Percentiles rank a stretch among this genome's conserved stretches.
Evolutionary conservation across 1,139 yeast genomes (phyloP).

Genomic region (Zygoascus hellenicus): DNA sequence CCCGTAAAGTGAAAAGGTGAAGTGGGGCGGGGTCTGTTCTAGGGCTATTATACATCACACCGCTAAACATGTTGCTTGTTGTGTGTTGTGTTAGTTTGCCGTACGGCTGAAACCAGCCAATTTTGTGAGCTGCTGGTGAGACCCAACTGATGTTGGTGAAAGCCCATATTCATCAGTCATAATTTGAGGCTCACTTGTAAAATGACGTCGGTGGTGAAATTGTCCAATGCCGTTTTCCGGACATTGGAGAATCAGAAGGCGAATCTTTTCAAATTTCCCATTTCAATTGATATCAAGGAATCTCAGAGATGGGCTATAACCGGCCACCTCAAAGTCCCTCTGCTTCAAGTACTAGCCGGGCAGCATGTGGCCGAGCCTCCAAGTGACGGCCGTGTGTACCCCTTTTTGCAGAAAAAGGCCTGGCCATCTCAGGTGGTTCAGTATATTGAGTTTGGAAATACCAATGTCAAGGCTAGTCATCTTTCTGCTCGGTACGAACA

Average conservation of each 20-base stretch:
- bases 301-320: constrained; percentile 47
- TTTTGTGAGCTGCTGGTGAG: too few relatives aligned
- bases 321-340: constrained; percentile 43
- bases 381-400: constrained; percentile 47
- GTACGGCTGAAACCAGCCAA: too few relatives aligned
- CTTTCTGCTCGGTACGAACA: constrained; percentile 85
- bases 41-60: neutral
- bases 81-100: neutral
- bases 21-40: neutral
- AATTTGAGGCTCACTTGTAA: neutral
- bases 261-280: constrained; percentile 25
- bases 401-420: constrained; percentile 39
- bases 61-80: neutral
- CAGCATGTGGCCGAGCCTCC: constrained; percentile 50
- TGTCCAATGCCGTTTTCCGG: constrained; percentile 23
- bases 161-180: neutral
- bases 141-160: neutral
- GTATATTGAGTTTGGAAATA: constrained; percentile 62
- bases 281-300: constrained; percentile 30
- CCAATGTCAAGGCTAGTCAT: constrained; percentile 56
- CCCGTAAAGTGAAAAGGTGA: neutral
- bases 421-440: constrained; percentile 48
- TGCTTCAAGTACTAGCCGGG: constrained; percentile 43
- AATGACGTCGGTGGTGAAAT: constrained; percentile 15
- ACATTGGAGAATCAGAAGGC: constrained; percentile 16